Conservation (phyloP, 208 protist species). For the Leishmania turanica region DNA sequence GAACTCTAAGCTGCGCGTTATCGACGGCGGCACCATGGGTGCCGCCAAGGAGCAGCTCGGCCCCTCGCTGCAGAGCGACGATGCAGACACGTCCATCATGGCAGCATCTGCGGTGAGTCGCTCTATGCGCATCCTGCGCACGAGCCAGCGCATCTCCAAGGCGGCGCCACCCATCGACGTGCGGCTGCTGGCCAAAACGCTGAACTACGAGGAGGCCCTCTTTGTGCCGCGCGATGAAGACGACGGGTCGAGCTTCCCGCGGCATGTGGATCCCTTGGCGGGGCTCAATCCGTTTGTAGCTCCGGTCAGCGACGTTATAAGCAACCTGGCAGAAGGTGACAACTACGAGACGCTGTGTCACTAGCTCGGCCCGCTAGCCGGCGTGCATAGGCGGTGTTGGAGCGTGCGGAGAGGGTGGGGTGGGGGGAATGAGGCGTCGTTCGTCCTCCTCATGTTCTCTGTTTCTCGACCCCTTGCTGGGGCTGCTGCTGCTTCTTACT, state of each 20-base stretch:
- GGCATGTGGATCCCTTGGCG: conserved; percentile 39
- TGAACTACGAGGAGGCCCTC: conserved; percentile 41
- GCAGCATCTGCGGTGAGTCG: conserved; percentile 12
- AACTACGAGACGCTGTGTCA: neutral
- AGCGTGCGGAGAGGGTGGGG: neutral
- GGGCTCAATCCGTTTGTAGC: conserved; percentile 34
- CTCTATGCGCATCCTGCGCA: conserved; percentile 19
- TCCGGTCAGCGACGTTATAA: neutral
- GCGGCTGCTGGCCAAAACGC: conserved; percentile 8
- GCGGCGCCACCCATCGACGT: conserved; percentile 20
- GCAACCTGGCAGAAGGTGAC: conserved; percentile 16
- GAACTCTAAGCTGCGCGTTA: conserved; percentile 28
- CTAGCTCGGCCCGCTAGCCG: neutral
- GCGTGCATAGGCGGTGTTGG: neutral
- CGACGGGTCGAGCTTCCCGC: neutral
- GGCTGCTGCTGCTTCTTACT: neutral
- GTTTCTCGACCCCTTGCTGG: neutral
- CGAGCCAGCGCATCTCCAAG: conserved; percentile 13
- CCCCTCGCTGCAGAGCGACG: conserved; percentile 1
- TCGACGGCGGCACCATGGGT: conserved; percentile 6
- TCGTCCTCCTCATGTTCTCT: neutral
- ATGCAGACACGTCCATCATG: neutral
- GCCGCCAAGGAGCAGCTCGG: neutral
- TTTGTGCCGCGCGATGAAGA: conserved; percentile 27
- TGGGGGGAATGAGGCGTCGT: neutral